Base-by-base conservation (phyloP, 805 yeast genomes). In the Barnettozyma sucrosica region DNA sequence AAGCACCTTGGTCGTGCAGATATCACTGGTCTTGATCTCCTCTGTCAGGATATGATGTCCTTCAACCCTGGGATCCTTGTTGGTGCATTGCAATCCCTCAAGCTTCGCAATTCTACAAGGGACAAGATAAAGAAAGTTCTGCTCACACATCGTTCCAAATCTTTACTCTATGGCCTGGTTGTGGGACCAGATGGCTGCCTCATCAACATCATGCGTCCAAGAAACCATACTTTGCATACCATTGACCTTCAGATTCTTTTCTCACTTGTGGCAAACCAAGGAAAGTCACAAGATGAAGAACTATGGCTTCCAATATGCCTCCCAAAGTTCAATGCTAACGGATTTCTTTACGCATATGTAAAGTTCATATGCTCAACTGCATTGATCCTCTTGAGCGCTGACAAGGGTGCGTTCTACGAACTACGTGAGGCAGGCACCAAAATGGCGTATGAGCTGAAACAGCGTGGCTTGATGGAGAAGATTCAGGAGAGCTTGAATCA, bases 271-370 rank as follows among this genome's bases (percentile, higher is more conserved):
- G 79, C 78, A 56, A 79, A 56, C 51, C 76, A 54, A 60, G 63
- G 66, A 16, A 49, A 54, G 26, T 41, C 65, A 9, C 64, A 62
- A 16, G 68, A 71, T 48, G 85, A 85, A 55, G 97, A 90, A 59
- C 78, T 89, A 49, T 93, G 98, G 98, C 77, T 87, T 11, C 99
- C 99, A 0, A 72, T 92, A 0, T 92, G 99, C 64, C 72, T 92
- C 62, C 96, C 98, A 0, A 80, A 85, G 55, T 92, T 92, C 69
- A 92, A 93, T 60, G 69, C 88, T 2, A 81, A 81, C 53, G 99
- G 99, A 9, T 93, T 90, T 58, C 66, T 92, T 6, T 86, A 93
- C 59, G 81, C 89, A 11, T 88, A 85, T 58, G 85, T 89, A 39
- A 81, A 80, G 49, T 80, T 81, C 53, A 61, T 83, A 41, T 74